Evolutionary conservation across 164 flowering plant species (phyloP).

Genomic region (Cinnamomum micranthum): DNA sequence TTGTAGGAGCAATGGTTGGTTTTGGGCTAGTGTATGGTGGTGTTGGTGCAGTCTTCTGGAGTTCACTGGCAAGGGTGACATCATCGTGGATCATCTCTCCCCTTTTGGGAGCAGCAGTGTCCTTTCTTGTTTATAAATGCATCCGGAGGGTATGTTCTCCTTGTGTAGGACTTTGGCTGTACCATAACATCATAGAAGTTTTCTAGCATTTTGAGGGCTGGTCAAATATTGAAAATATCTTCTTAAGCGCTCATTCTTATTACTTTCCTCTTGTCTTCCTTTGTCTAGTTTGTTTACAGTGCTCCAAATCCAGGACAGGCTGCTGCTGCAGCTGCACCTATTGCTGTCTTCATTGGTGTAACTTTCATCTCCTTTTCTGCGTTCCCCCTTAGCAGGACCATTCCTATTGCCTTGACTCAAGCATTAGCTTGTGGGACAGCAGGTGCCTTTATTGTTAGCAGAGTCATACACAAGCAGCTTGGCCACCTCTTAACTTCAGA

Average conservation of each 20-base stretch:
- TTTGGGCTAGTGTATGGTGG: constrained; percentile 94
- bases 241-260: not conserved
- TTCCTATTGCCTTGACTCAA: constrained; percentile 54
- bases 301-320: constrained; percentile 97
- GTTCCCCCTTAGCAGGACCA: constrained; percentile 73
- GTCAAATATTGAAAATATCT: not conserved
- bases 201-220: not conserved
- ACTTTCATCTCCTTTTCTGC: constrained; percentile 78
- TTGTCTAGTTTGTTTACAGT: constrained; percentile 86
- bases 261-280: constrained; percentile 10
- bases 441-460: constrained; percentile 65
- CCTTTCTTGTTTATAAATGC: constrained; percentile 95
- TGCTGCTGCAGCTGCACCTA: constrained; percentile 95
- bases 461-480: constrained; percentile 67
- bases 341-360: constrained; percentile 83
- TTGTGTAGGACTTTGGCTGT: too few relatives aligned
- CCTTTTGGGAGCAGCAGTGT: constrained; percentile 71
- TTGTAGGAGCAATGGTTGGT: constrained; percentile 98
- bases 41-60: constrained; percentile 92
- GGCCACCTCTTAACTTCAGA: constrained; percentile 64
- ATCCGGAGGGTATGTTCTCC: constrained; percentile 78
- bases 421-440: constrained; percentile 71
- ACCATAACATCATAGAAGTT: too few relatives aligned
- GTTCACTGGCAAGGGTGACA: constrained; percentile 83
- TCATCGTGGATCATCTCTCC: constrained; percentile 99